Evolutionary conservation across 176 grass and related monocot species (phyloP), one percentile per base, ranked within the genome.

Genomic region (Cocos nucifera): DNA sequence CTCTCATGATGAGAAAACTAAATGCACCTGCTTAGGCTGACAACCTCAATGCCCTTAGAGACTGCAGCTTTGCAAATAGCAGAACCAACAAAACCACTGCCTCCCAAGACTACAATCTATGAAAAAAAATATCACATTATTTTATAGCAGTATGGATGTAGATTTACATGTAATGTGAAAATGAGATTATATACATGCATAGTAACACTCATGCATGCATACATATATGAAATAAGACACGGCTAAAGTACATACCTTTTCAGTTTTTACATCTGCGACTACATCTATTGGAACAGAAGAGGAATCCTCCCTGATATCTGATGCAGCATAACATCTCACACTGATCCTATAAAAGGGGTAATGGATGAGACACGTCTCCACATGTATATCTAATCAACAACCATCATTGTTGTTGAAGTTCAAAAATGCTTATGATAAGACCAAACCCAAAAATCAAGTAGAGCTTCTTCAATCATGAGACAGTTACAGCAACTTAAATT

Each of bases 21-120:
- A 51, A 53, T 62, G 58, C 70, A 90, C 93, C 87, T 98, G 84
- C 93, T 98, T 58, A 98, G 56, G 75, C 93, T 92, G 67, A 86
- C 93, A 51, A 89, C 93, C 78, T 98, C 93, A 23, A 98, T 89
- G 70, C 93, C 93, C 71, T 85, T 92, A 10, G 78, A 75, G 16
- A 83, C 81, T 22, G 87, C 87, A 75, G 93, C 87, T 78, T 74
- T 92, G 87, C 93, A 98, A 30, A 92, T 89, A 61, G 93, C 75
- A 44, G 93, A 92, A 51, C 93, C 93, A 35, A 89, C 93, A 78
- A 98, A 98, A 39, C 87, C 93, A 29, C 73, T 92, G 57, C 93
- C 93, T 32, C 87, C 93, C 73, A 98, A 81, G 50, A 92, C 80
- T 72, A 98, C 81, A 80, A 98, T 98, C 93, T 98, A 75, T 66